phyloP scores from a whole-genome alignment of 2,329 filamentous ascomycete genomes.

The Fusarium euwallaceae region DNA sequence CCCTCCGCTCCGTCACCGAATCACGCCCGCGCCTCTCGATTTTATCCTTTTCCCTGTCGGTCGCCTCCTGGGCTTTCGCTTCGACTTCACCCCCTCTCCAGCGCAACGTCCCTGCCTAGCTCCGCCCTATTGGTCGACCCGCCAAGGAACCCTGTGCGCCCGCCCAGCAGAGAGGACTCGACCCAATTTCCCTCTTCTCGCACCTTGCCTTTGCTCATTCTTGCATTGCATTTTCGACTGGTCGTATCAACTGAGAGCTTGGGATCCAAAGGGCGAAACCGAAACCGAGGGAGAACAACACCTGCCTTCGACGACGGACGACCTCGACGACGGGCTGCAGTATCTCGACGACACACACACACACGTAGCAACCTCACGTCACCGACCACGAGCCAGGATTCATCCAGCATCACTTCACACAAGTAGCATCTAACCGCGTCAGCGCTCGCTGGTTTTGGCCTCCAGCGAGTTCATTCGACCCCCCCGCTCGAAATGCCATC shows the following conservation, averaged over 20 bases:
- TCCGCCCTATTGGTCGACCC: slow-evolving; percentile 44
- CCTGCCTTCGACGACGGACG: not conserved
- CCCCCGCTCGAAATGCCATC: slow-evolving; percentile 64
- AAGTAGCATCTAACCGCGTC: slow-evolving; percentile 42
- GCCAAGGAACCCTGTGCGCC: slow-evolving; percentile 46
- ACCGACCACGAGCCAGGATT: slow-evolving; percentile 30
- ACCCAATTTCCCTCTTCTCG: slow-evolving; percentile 45
- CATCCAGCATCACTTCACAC: slow-evolving; percentile 40
- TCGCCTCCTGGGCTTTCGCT: slow-evolving; percentile 9
- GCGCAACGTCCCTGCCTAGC: slow-evolving; percentile 38
- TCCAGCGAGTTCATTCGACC: slow-evolving; percentile 41
- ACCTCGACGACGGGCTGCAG: slow-evolving; percentile 1
- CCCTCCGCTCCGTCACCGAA: slow-evolving; percentile 12
- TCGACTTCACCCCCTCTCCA: slow-evolving; percentile 24
- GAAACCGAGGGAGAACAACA: slow-evolving; percentile 22
- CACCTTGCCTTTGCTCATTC: slow-evolving; percentile 37
- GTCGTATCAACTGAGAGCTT: slow-evolving; percentile 36
- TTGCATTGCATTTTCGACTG: slow-evolving; percentile 26
- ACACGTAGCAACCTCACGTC: slow-evolving; percentile 6
- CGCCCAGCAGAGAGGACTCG: slow-evolving; percentile 41
- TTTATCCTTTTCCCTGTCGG: not conserved
- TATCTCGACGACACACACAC: slow-evolving; percentile 15
- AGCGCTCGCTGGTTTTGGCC: slow-evolving; percentile 42
- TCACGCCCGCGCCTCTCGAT: slow-evolving; percentile 14
- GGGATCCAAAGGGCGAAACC: slow-evolving; percentile 12